These are phyloP conservation scores for Petunia axillaris DNA, from an alignment of 257 asterid species.

Conservation along the genomic window DNA sequence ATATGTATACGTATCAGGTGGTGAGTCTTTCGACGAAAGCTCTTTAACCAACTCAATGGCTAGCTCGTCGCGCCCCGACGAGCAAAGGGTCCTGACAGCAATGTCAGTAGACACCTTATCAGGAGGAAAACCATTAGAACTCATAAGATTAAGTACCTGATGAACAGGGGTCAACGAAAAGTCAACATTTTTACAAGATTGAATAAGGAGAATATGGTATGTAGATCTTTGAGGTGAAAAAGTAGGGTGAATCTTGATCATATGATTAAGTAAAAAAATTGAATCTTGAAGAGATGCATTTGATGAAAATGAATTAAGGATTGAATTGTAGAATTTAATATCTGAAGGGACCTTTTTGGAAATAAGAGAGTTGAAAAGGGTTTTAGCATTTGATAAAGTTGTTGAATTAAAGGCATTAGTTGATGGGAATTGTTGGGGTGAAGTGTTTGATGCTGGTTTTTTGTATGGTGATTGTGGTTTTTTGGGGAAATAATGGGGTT, in stretches of 20 bases:
- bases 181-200: conserved; percentile 62
- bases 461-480: conserved; percentile 28
- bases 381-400: conserved; percentile 74
- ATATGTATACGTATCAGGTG: conserved; percentile 70
- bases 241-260: conserved; percentile 72
- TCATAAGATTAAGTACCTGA: conserved; percentile 74
- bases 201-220: conserved; percentile 63
- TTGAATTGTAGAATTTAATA: conserved; percentile 57
- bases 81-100: conserved; percentile 80
- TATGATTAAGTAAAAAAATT: conserved; percentile 72
- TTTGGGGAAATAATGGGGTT: conserved; percentile 36
- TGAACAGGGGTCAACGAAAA: conserved; percentile 57
- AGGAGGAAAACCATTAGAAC: conserved; percentile 62
- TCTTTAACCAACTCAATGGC: conserved; percentile 78
- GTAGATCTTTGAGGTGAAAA: conserved; percentile 78
- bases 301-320: conserved; percentile 68
- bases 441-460: conserved; percentile 27
- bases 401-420: conserved; percentile 53
- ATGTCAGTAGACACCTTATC: conserved; percentile 66
- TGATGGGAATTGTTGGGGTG: conserved; percentile 35
- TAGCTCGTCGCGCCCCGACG: conserved; percentile 70
- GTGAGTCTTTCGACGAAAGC: conserved; percentile 54
- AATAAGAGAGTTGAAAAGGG: conserved; percentile 68
- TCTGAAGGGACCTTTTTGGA: conserved; percentile 59
- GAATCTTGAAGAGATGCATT: conserved; percentile 77